These are phyloP conservation scores for Trypanosoma platydactyli DNA, from an alignment of 208 protist species.

Conservation along the genomic window DNA sequence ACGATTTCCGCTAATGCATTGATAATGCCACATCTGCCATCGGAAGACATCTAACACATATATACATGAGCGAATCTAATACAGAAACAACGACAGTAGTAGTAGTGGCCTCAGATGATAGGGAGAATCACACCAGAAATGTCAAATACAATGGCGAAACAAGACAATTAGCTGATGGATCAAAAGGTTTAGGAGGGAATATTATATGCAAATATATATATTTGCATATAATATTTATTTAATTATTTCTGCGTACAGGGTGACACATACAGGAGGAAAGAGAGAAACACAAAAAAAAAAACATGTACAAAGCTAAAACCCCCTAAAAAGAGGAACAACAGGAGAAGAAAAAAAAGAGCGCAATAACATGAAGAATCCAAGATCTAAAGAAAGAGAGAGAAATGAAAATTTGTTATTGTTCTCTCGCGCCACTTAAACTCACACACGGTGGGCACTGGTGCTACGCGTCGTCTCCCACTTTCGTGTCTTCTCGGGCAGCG, in stretches of 20 bases:
- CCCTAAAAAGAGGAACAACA: not conserved
- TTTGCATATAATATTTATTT: no score
- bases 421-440: not conserved
- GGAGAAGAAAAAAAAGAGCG: conserved; percentile 12
- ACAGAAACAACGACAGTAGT: not conserved
- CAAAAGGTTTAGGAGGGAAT: no score
- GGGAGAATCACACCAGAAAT: not conserved
- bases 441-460: conserved; percentile 30
- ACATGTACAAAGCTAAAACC: not conserved
- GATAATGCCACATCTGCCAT: not conserved
- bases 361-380: not conserved
- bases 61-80: not conserved
- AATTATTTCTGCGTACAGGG: no score
- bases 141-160: no score
- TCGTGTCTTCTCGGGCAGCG: conserved; percentile 58
- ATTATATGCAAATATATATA: no score
- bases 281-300: not conserved
- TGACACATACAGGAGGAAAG: no score
- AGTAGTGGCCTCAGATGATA: conserved; percentile 5
- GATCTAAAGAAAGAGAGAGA: not conserved
- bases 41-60: not conserved
- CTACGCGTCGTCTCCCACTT: conserved; percentile 53
- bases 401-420: not conserved
- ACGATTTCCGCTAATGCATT: no score
- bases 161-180: no score